phyloP scores from a whole-genome alignment of 2,329 filamentous ascomycete genomes.

The Colletotrichum gloeosporioides region DNA sequence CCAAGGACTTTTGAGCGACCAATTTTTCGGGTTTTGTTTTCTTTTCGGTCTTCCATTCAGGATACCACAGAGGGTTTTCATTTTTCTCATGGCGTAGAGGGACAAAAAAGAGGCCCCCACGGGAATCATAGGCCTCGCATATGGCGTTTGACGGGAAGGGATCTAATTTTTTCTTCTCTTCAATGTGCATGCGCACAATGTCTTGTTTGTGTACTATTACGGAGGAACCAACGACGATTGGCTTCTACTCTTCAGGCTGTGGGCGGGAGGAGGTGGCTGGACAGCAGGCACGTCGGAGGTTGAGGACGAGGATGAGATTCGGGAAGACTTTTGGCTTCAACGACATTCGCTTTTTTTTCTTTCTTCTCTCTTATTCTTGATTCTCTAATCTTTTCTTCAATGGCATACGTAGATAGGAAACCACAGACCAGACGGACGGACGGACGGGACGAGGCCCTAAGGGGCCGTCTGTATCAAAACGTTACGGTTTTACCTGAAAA shows the following conservation, averaged over 20 bases:
- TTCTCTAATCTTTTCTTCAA: not conserved
- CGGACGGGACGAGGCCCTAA: not conserved
- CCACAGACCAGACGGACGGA: not conserved
- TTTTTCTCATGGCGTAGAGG: not conserved
- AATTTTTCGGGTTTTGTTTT: not conserved
- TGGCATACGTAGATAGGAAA: constrained; percentile 7
- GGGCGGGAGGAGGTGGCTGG: not conserved
- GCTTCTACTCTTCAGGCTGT: not conserved
- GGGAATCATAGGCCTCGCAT: not conserved
- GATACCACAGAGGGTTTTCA: constrained; percentile 8
- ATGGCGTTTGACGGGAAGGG: constrained; percentile 6
- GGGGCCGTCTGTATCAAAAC: not conserved
- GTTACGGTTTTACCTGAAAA: not conserved
- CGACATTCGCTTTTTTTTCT: constrained; percentile 11
- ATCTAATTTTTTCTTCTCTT: not conserved
- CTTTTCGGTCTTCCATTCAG: constrained; percentile 7
- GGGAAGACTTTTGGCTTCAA: constrained; percentile 13
- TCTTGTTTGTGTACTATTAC: constrained; percentile 2
- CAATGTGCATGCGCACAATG: not conserved
- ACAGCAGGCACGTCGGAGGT: not conserved
- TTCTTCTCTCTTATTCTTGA: constrained; percentile 12
- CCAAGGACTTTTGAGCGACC: constrained; percentile 16
- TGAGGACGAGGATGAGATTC: not conserved
- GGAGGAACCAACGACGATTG: not conserved
- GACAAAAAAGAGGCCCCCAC: not conserved